phyloP scores from a whole-genome alignment of 2,329 filamentous ascomycete genomes.

The Fusarium hostae region DNA sequence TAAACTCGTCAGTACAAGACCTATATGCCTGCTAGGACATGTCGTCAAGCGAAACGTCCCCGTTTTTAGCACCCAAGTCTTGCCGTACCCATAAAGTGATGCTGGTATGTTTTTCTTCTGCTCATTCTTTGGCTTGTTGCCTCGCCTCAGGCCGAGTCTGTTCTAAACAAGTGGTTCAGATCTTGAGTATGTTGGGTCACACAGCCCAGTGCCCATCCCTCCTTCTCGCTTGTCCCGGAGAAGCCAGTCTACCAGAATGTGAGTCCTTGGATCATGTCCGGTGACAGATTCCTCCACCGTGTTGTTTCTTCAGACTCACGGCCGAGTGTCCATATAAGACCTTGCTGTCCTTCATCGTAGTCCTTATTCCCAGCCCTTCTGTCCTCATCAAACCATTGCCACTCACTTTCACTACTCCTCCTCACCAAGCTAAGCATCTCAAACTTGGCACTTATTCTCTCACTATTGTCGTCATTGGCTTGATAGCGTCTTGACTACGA shows the following conservation, averaged over 20 bases:
- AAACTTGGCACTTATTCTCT: neutral
- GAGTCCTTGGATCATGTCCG: slow-evolving; percentile 31
- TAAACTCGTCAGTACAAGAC: slow-evolving; percentile 14
- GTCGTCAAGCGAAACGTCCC: slow-evolving; percentile 37
- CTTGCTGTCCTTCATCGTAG: slow-evolving; percentile 33
- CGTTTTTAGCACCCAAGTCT: slow-evolving; percentile 34
- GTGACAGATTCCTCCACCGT: slow-evolving; percentile 38
- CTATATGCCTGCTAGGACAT: slow-evolving; percentile 27
- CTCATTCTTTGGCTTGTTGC: slow-evolving; percentile 40
- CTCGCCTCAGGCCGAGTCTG: slow-evolving; percentile 50
- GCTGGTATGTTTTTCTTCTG: slow-evolving; percentile 35
- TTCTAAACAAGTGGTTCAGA: slow-evolving; percentile 52
- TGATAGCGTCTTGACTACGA: slow-evolving; percentile 1
- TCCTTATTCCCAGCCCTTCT: slow-evolving; percentile 12
- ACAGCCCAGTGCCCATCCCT: slow-evolving; percentile 48
- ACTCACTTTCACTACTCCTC: slow-evolving; percentile 17
- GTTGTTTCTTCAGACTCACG: slow-evolving; percentile 44
- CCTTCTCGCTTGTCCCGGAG: slow-evolving; percentile 43
- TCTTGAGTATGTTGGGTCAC: slow-evolving; percentile 51
- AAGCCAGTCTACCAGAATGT: slow-evolving; percentile 32
- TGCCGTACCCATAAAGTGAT: slow-evolving; percentile 42
- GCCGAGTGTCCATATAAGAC: slow-evolving; percentile 43
- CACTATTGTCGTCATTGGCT: slow-evolving; percentile 10
- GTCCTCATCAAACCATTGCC: slow-evolving; percentile 20
- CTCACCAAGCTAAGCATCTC: slow-evolving; percentile 1